A percentile compares a stretch with the other conserved stretches of the same genome.
Conservation (phyloP, 257 asterid species). For the Nicotiana otophora region DNA sequence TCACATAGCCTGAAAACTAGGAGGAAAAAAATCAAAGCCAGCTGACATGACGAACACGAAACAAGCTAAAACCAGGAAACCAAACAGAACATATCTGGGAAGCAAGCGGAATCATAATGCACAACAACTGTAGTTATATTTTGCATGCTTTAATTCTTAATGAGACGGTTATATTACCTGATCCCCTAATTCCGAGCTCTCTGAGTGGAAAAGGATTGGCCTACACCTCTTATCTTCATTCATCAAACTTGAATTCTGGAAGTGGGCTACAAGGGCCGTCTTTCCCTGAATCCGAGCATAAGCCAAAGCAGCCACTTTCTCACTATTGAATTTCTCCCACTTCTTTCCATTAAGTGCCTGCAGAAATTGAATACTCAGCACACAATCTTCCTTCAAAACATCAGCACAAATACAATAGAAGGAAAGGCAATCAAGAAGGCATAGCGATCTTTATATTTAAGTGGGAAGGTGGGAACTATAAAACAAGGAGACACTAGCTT, state of each 20-base stretch:
- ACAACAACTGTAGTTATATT: background rate
- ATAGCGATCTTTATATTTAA: background rate
- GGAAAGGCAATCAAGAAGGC: background rate
- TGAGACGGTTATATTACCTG: conserved; percentile 26
- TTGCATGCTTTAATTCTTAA: background rate
- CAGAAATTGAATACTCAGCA: background rate
- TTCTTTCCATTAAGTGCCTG: conserved; percentile 71
- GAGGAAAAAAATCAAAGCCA: background rate
- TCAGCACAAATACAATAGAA: background rate
- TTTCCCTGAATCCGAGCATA: conserved; percentile 82
- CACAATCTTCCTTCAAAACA: background rate
- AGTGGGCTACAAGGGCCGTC: conserved; percentile 59
- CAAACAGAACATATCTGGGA: background rate
- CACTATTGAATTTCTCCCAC: conserved; percentile 85
- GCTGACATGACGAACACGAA: background rate
- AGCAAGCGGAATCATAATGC: background rate
- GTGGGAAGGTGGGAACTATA: background rate
- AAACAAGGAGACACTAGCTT: background rate
- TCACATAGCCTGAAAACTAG: conserved; percentile 1
- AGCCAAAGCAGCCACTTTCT: conserved; percentile 70
- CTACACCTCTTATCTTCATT: conserved; percentile 72
- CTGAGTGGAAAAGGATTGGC: conserved; percentile 58
- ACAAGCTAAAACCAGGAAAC: background rate
- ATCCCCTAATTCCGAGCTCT: conserved; percentile 26
- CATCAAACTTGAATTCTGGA: conserved; percentile 82